A percentile compares a stretch with the other conserved stretches of the same genome.
Evolutionary conservation across 106 monocot genomes (phyloP).

Genomic region (Alisma plantagoaquatica): DNA sequence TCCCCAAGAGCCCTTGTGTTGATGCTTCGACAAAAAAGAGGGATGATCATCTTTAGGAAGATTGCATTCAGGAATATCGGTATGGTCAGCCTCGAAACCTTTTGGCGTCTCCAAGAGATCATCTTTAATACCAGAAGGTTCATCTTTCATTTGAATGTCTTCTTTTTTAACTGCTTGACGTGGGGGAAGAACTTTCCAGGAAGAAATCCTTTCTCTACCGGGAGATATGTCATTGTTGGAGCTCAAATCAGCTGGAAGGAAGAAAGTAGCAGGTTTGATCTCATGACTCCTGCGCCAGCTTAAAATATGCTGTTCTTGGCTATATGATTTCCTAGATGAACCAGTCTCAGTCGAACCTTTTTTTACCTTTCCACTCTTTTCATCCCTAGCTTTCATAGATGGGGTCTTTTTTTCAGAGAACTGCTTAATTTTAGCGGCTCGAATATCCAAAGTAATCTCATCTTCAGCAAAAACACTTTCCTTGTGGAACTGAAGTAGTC

Average conservation of each 20-base stretch:
- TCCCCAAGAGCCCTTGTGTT: conserved; percentile 79
- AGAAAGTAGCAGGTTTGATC: conserved; percentile 54
- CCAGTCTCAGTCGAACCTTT: conserved; percentile 31
- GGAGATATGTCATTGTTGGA: conserved; percentile 25
- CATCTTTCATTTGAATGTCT: conserved; percentile 22
- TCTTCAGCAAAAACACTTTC: conserved; percentile 79
- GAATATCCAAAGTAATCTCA: conserved; percentile 43
- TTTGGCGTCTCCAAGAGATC: conserved; percentile 10
- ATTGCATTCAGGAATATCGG: conserved; percentile 34
- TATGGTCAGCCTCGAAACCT: too few species aligned
- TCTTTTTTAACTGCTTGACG: conserved; percentile 35
- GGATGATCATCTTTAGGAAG: conserved; percentile 33
- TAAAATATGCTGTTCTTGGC: conserved; percentile 80
- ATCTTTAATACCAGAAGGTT: conserved; percentile 10
- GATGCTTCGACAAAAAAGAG: conserved; percentile 54
- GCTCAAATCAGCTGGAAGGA: conserved; percentile 32
- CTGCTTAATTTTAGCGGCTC: conserved; percentile 29
- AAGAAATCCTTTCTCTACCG: conserved; percentile 58
- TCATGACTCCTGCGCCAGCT: conserved; percentile 93
- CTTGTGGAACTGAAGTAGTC: conserved; percentile 89
- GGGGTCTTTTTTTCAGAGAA: conserved; percentile 44
- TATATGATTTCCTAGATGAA: conserved; percentile 70
- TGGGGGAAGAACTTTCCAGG: conserved; percentile 82
- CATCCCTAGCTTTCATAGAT: conserved; percentile 16
- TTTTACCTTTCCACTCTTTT: conserved; percentile 14